A percentile compares a stretch with the other conserved stretches of the same genome.
Evolutionary conservation across 192 early-diverging fungal species (phyloP).

Genomic region (Coemansia sp.): DNA sequence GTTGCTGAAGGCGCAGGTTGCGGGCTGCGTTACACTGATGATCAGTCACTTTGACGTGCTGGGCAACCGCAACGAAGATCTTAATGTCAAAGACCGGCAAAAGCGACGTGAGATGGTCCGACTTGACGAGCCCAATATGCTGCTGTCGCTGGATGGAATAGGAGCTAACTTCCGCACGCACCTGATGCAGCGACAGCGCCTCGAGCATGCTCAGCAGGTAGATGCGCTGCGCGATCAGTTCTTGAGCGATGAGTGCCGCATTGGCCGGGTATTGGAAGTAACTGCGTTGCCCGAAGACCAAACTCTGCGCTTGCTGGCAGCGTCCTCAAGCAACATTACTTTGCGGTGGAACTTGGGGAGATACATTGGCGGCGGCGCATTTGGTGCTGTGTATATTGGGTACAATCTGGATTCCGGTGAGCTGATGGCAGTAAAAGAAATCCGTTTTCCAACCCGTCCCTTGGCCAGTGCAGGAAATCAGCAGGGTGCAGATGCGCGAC

Average conservation of each 20-base stretch:
- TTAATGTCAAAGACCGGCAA: constrained; percentile 23
- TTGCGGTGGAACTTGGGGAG: constrained; percentile 83
- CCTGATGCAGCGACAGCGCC: constrained; percentile 34
- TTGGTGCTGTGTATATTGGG: constrained; percentile 82
- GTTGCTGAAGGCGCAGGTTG: constrained; percentile 67
- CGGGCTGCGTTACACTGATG: constrained; percentile 73
- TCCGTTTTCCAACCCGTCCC: constrained; percentile 70
- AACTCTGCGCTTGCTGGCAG: constrained; percentile 72
- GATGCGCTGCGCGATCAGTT: constrained; percentile 34
- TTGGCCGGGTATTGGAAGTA: constrained; percentile 76
- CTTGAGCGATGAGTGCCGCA: constrained; percentile 25
- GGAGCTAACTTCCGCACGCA: constrained; percentile 42
- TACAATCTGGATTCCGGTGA: constrained; percentile 80
- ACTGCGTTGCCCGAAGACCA: constrained; percentile 71
- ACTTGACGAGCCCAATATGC: constrained; percentile 21
- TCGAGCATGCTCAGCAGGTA: constrained; percentile 31
- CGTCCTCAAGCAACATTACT: constrained; percentile 73
- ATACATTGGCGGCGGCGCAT: constrained; percentile 82
- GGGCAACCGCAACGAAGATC: constrained; percentile 55
- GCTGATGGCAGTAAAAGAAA: constrained; percentile 92
- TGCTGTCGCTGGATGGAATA: constrained; percentile 44
- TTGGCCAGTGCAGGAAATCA: constrained; percentile 12
- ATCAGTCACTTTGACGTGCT: constrained; percentile 82
- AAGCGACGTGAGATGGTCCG: constrained; percentile 22
- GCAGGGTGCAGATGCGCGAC: constrained; percentile 5